Base-by-base conservation (phyloP, 1,139 yeast genomes). In the Kodamaea fungicola region DNA sequence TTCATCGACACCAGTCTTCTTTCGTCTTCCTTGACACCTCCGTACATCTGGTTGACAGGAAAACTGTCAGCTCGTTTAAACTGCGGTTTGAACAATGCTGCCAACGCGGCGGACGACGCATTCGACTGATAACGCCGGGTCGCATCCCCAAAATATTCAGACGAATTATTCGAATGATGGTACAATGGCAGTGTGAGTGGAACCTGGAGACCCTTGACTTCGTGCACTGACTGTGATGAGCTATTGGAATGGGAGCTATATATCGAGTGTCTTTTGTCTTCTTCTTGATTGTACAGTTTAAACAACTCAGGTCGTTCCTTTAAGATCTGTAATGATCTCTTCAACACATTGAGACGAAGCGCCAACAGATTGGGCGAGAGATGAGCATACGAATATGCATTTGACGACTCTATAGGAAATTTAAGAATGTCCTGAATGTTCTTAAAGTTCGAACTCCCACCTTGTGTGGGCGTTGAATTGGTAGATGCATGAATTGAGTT, bases 381-480 rank as follows among this genome's bases (percentile, higher is more conserved):
- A 42, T 84, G 87, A 5, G 94, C 89, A 57, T 86, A 87, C 0
- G 95, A 85, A 53, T 84, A 87, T 2, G 95, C 84, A 54, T 85
- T 92, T 2, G 94, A 76, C 8, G 94, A 83, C 53, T 84, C 92
- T 13, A 81, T 78, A 4, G 95, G 88, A 53, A 83, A 84, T 47
- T 68, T 72, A 25, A 76, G 51, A 23, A 78, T 60, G 34, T 64
- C 69, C 30, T 56, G 56, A 19, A 55, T 41, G 34, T 51, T 45
- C 24, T 46, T 45, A 41, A 45, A 45, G 21, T 35, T 25, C 3
- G 36, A 27, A 10, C 37, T 24, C n/a, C 34, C 24, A 8, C 22
- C 29, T 3, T n/a, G 12, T 29, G 31, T 13, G 10, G 31, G 12
- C 16, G 22, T 16, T 19, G n/a, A 8, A 9, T 8, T 6, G 12